A percentile compares a stretch with the other conserved stretches of the same genome.
phyloP scores from a whole-genome alignment of 495 filamentous ascomycete species.

The Tuber aestivum region DNA sequence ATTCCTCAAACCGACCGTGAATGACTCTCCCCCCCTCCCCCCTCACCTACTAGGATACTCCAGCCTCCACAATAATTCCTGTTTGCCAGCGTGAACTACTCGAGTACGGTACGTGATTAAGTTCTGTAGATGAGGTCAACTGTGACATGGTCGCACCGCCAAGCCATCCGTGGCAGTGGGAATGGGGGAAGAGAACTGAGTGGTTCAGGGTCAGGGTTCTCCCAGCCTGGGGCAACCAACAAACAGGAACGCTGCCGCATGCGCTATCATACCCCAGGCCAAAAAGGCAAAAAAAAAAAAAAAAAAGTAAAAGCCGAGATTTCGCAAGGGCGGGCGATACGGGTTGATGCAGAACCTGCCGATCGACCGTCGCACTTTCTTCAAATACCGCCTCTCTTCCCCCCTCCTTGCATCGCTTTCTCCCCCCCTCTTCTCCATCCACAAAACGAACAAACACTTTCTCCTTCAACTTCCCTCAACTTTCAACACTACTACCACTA shows the following conservation, averaged over 20 bases:
- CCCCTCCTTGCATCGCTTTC: slow-evolving; percentile 7
- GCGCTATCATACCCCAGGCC: too few relatives aligned
- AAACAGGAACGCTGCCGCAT: background rate
- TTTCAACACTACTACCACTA: slow-evolving; percentile 3
- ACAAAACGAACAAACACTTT: slow-evolving; percentile 11
- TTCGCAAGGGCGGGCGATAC: slow-evolving; percentile 6
- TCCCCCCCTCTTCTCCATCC: background rate
- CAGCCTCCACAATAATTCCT: background rate
- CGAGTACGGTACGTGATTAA: background rate
- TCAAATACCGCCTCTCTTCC: slow-evolving; percentile 37
- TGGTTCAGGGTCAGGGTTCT: background rate
- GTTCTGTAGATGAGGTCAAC: background rate
- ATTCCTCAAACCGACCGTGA: background rate
- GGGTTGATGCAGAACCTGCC: slow-evolving; percentile 30
- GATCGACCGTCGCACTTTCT: slow-evolving; percentile 27
- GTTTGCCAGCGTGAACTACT: background rate
- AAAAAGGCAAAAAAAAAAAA: background rate
- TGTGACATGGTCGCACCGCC: background rate
- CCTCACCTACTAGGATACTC: background rate
- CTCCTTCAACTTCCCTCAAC: slow-evolving; percentile 2
- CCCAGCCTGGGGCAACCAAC: background rate
- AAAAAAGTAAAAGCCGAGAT: background rate
- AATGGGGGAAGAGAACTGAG: background rate
- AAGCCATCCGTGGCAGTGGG: background rate
- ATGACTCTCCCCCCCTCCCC: background rate